Percentiles rank a stretch among this genome's conserved stretches.
Evolutionary conservation across 768 basidiomycete genomes (phyloP).

Genomic region (Hypholoma sublateritium): DNA sequence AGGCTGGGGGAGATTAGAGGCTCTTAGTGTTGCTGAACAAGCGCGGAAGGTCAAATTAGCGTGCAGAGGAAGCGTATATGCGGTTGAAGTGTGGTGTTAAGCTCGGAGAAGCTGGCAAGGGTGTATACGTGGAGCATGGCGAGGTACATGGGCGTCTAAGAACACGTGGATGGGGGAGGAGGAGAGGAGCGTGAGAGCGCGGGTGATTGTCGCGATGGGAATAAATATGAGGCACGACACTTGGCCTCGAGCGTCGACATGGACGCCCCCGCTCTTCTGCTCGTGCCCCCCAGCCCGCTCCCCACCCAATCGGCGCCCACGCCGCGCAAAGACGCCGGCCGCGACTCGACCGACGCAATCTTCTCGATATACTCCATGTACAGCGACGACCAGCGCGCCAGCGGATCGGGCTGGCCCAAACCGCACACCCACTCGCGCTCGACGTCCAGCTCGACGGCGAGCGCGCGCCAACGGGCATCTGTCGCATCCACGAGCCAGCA

Average conservation of each 20-base stretch:
- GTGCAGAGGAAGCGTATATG: too few species aligned
- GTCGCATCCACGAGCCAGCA: slow-evolving; percentile 15
- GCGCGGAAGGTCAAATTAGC: too few species aligned
- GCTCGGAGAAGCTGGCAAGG: too few species aligned
- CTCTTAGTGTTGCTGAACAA: too few species aligned
- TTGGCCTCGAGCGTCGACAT: slow-evolving; percentile 17
- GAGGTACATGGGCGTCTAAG: not conserved
- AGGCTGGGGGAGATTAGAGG: too few species aligned
- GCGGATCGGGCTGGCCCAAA: slow-evolving; percentile 42
- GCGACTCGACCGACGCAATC: slow-evolving; percentile 67
- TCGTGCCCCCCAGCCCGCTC: slow-evolving; percentile 34
- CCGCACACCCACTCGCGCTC: slow-evolving; percentile 28
- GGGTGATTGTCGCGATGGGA: slow-evolving; percentile 15
- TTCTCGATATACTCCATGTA: slow-evolving; percentile 90
- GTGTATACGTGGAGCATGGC: too few species aligned
- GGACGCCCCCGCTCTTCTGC: slow-evolving; percentile 39
- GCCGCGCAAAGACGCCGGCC: slow-evolving; percentile 18
- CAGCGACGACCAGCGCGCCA: slow-evolving; percentile 47
- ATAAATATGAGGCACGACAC: slow-evolving; percentile 11
- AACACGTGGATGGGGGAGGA: not conserved
- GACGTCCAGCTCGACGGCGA: slow-evolving; percentile 20
- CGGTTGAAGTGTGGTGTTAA: too few species aligned
- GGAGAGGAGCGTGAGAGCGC: not conserved
- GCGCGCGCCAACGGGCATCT: slow-evolving; percentile 27
- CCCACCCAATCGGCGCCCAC: slow-evolving; percentile 28